Base-by-base conservation (phyloP, 1,284 basidiomycete species). In the Ceratobasidium sp. region DNA sequence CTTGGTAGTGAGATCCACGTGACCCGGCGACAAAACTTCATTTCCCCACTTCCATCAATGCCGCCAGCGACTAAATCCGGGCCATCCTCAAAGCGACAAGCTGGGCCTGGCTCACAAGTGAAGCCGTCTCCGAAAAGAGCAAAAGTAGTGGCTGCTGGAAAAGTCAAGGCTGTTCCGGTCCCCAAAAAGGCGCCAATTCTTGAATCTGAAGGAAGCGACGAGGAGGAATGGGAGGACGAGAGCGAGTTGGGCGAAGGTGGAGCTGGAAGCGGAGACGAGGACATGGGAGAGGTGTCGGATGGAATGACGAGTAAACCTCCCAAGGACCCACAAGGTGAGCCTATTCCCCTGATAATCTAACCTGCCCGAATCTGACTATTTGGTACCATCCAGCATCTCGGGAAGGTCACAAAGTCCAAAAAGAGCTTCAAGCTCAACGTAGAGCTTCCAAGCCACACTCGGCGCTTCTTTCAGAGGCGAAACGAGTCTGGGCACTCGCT, bases 401-500 rank as follows among this genome's bases (percentile, higher is more conserved):
- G 48, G 90, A 92, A 79, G 85, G 88, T 0, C 91, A 91, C 74
- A 88, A 88, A 79, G 86, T 82, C 0, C 92, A 92, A 79, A 87
- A 87, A 60, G 83, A 78, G 2, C 79, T 92, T 0, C 84, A 85
- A 14, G 86, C 87, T 28, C 87, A 92, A 77, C 86, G 92, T 12
- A 85, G 84, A 58, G 91, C 92, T 0, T 85, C 90, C 1, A 92
- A 94, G 78, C 90, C 93, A 0, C 89, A 96, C 78, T 91, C 91
- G 0, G 83, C 85, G 45, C 81, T 94, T 1, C 85, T 96, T 23
- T 80, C 83, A 2, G 85, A 90, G 58, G 92, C 93, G 43, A 96
- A 94, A 78, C 85, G 85, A 1, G 82, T 92, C 18, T 96, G 94
- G 94, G 87, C 90, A n/a, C 85, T 88, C 21, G 92, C 92, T 0